These are phyloP conservation scores for Peronospora destructor DNA, from an alignment of 352 stramenopile genomes.

Conservation along the genomic window DNA sequence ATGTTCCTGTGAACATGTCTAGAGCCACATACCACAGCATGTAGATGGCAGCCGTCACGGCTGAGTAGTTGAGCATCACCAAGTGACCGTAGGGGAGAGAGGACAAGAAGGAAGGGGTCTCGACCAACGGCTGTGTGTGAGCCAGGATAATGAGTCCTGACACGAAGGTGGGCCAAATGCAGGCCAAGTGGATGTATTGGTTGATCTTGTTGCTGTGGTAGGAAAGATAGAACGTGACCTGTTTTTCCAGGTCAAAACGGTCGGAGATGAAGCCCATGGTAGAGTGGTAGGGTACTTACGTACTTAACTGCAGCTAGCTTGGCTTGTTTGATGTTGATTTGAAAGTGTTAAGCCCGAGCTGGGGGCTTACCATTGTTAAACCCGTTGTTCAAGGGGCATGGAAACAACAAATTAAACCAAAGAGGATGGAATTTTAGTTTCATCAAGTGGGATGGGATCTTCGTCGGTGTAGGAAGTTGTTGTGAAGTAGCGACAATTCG, in stretches of 20 bases:
- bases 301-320: neutral
- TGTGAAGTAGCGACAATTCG: too few species aligned
- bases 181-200: constrained; percentile 78
- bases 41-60: constrained; percentile 57
- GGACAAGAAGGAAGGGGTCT: constrained; percentile 23
- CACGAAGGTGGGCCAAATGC: constrained; percentile 85
- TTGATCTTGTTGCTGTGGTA: constrained; percentile 84
- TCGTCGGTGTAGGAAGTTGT: too few species aligned
- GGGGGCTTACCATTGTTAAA: too few species aligned
- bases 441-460: too few species aligned
- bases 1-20: constrained; percentile 48
- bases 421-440: too few species aligned
- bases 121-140: constrained; percentile 35
- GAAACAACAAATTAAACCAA: too few species aligned
- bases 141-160: constrained; percentile 67
- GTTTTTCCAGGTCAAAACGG: constrained; percentile 80
- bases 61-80: constrained; percentile 57
- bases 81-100: constrained; percentile 41
- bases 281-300: neutral
- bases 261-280: constrained; percentile 39
- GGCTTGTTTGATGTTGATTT: constrained; percentile 8
- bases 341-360: too few species aligned
- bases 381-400: too few species aligned
- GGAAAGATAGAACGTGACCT: constrained; percentile 81
- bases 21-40: constrained; percentile 79